Percentiles rank a stretch among this genome's conserved stretches.
phyloP scores from a whole-genome alignment of 305 asterid species.

The Fraxinus floribunda region DNA sequence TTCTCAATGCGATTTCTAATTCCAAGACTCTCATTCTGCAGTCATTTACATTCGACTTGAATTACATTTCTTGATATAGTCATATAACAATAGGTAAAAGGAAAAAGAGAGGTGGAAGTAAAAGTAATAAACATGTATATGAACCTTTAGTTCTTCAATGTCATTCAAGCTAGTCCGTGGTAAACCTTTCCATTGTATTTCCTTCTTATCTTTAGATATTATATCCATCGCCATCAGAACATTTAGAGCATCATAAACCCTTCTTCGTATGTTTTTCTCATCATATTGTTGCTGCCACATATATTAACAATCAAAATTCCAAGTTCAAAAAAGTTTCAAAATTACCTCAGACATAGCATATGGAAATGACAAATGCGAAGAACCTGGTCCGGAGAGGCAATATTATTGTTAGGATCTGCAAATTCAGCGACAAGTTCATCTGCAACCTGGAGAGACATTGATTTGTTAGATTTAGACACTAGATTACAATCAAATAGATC shows the following conservation, averaged over 20 bases:
- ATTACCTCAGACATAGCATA: conserved; percentile 5
- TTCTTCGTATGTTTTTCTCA: conserved; percentile 93
- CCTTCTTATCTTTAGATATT: conserved; percentile 93
- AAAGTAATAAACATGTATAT: conserved; percentile 4
- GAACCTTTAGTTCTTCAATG: conserved; percentile 88
- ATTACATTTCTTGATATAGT: conserved; percentile 5
- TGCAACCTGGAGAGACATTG: conserved; percentile 64
- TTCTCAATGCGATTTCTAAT: conserved; percentile 74
- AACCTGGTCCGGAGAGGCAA: conserved; percentile 89
- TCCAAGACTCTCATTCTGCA: conserved; percentile 74
- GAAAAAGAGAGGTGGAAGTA: conserved; percentile 1
- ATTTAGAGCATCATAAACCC: conserved; percentile 97
- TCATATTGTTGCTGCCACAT: conserved; percentile 86
- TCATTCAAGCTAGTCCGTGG: conserved; percentile 86
- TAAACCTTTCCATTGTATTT: conserved; percentile 96
- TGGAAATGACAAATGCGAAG: conserved; percentile 15
- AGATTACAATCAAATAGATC: conserved; percentile 7
- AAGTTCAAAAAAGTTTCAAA: conserved; percentile 19
- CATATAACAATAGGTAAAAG: conserved; percentile 1
- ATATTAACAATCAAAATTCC: conserved; percentile 13
- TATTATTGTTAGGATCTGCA: conserved; percentile 56
- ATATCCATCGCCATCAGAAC: conserved; percentile 99
- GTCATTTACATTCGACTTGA: conserved; percentile 20
- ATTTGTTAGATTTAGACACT: conserved; percentile 22
- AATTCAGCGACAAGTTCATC: conserved; percentile 98